These are phyloP conservation scores for Xylariaceae sp. DNA, from an alignment of 2,329 filamentous ascomycete genomes.

Conservation along the genomic window DNA sequence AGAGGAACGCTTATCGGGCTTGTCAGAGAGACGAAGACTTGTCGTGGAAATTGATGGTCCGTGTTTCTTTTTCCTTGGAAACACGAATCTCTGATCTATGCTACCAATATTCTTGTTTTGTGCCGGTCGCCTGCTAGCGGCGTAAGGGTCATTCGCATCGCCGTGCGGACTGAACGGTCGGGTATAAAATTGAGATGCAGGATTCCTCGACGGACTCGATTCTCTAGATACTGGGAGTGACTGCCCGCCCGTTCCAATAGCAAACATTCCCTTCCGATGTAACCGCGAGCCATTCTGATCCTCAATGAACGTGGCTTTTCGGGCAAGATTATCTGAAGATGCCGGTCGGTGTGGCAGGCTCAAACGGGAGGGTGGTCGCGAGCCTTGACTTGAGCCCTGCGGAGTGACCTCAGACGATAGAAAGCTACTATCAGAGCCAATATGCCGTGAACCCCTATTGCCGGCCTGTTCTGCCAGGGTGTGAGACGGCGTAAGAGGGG, in stretches of 20 bases:
- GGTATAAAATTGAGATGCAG: slow-evolving; percentile 61
- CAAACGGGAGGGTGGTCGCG: slow-evolving; percentile 40
- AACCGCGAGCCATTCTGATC: slow-evolving; percentile 31
- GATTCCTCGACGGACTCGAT: slow-evolving; percentile 59
- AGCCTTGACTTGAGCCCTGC: slow-evolving; percentile 60
- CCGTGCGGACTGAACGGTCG: slow-evolving; percentile 75
- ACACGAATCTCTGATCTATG: slow-evolving; percentile 80
- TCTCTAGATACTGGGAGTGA: slow-evolving; percentile 58
- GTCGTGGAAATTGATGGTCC: slow-evolving; percentile 52
- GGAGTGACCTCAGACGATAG: slow-evolving; percentile 57
- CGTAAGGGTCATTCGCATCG: slow-evolving; percentile 80
- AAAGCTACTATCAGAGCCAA: slow-evolving; percentile 27
- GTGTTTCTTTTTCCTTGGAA: slow-evolving; percentile 69
- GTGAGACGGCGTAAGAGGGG: slow-evolving; percentile 81
- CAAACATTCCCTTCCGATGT: slow-evolving; percentile 55
- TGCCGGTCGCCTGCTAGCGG: slow-evolving; percentile 72
- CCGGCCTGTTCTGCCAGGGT: slow-evolving; percentile 48
- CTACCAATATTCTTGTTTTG: slow-evolving; percentile 59
- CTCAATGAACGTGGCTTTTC: slow-evolving; percentile 39
- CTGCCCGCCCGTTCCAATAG: slow-evolving; percentile 42
- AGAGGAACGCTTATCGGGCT: slow-evolving; percentile 50
- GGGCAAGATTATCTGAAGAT: slow-evolving; percentile 42
- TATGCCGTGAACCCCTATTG: slow-evolving; percentile 19
- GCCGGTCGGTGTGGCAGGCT: slow-evolving; percentile 41
- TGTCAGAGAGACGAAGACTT: slow-evolving; percentile 44